phyloP scores from a whole-genome alignment of 371 early-diverging fungal genomes.

The Amoeboradix gromovi region DNA sequence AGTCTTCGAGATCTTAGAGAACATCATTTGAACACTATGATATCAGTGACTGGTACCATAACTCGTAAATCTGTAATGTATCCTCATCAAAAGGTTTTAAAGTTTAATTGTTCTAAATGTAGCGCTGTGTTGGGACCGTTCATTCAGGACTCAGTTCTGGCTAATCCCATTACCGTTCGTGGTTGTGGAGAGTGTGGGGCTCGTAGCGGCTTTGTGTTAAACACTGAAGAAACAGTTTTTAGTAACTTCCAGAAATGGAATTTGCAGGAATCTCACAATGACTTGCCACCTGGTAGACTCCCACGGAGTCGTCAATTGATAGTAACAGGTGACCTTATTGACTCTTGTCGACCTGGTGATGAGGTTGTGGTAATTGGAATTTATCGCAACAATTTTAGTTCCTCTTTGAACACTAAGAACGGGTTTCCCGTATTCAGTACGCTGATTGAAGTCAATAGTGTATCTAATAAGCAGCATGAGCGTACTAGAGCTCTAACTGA shows the following conservation, averaged over 20 bases:
- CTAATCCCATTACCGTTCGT: conserved; percentile 34
- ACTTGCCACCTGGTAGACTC: conserved; percentile 84
- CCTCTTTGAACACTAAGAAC: conserved; percentile 57
- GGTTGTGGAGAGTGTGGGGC: conserved; percentile 81
- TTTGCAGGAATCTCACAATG: conserved; percentile 90
- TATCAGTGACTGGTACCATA: conserved; percentile 82
- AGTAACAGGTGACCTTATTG: conserved; percentile 86
- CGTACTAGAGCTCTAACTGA: conserved; percentile 62
- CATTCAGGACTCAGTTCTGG: conserved; percentile 54
- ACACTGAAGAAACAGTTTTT: conserved; percentile 74
- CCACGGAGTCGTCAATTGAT: conserved; percentile 89
- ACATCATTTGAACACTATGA: conserved; percentile 66
- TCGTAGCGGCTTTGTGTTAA: conserved; percentile 68
- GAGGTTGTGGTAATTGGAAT: conserved; percentile 90
- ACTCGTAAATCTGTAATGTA: conserved; percentile 82
- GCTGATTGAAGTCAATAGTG: conserved; percentile 76
- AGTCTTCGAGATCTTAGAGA: conserved; percentile 74
- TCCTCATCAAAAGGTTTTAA: conserved; percentile 87
- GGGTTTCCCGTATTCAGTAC: conserved; percentile 95
- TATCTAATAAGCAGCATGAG: conserved; percentile 56
- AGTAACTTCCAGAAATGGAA: conserved; percentile 93
- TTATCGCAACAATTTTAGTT: conserved; percentile 83
- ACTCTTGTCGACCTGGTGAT: conserved; percentile 89
- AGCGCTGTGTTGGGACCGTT: conserved; percentile 78
- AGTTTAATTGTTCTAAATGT: conserved; percentile 89